A percentile compares a stretch with the other conserved stretches of the same genome.
Evolutionary conservation across 1,284 basidiomycete species (phyloP).

Genomic region (Cryptococcus amylolentus): DNA sequence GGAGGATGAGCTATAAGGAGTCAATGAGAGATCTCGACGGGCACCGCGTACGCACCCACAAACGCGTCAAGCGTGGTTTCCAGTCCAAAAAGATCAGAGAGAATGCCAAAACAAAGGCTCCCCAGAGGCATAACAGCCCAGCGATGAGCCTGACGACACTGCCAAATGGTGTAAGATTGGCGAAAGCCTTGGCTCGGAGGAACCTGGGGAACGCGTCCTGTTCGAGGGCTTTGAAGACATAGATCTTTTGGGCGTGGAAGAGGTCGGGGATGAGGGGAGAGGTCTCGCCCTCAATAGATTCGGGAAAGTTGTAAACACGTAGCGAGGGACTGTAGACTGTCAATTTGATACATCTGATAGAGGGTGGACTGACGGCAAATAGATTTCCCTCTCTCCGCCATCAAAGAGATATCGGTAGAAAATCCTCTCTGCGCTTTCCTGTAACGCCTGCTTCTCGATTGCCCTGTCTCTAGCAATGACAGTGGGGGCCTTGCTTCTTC

Average conservation of each 20-base stretch:
- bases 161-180: slow-evolving; percentile 88
- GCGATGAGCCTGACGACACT: slow-evolving; percentile 76
- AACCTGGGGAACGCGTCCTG: slow-evolving; percentile 97
- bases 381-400: slow-evolving; percentile 73
- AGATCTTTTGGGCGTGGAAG: slow-evolving; percentile 96
- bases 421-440: slow-evolving; percentile 91
- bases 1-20: slow-evolving; percentile 73
- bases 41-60: slow-evolving; percentile 72
- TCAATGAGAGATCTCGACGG: not conserved
- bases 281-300: slow-evolving; percentile 63
- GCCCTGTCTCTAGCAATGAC: slow-evolving; percentile 85
- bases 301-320: slow-evolving; percentile 51
- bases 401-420: slow-evolving; percentile 81
- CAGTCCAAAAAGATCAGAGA: slow-evolving; percentile 90
- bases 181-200: slow-evolving; percentile 91
- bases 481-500: slow-evolving; percentile 60
- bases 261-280: slow-evolving; percentile 91
- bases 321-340: slow-evolving; percentile 33
- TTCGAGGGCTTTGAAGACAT: slow-evolving; percentile 95
- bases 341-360: slow-evolving; percentile 15
- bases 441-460: slow-evolving; percentile 82
- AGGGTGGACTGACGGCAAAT: slow-evolving; percentile 72
- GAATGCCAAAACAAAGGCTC: slow-evolving; percentile 82
- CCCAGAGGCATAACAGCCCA: slow-evolving; percentile 86
- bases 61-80: slow-evolving; percentile 78